Evolutionary conservation across 345 rosid genomes (phyloP).

Genomic region (Pistacia vera): DNA sequence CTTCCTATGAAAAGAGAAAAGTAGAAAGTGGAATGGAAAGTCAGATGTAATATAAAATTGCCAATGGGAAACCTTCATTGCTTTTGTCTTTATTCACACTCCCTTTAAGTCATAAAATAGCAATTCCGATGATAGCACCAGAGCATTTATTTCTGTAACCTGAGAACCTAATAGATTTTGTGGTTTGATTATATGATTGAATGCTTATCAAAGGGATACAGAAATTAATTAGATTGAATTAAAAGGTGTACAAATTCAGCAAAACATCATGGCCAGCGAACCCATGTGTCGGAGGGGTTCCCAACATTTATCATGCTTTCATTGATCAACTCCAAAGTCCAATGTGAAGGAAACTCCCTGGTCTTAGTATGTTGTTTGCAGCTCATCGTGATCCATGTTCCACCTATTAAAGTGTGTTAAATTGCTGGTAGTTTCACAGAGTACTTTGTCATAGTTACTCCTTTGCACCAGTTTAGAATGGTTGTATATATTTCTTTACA

Average conservation of each 20-base stretch:
- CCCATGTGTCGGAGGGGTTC: neutral
- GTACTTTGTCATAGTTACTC: neutral
- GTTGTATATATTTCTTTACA: neutral
- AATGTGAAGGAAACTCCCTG: conserved; percentile 1
- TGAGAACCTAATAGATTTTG: neutral
- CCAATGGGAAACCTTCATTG: neutral
- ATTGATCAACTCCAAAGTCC: conserved; percentile 7
- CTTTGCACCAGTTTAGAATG: neutral
- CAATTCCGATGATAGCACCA: neutral
- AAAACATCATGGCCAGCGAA: neutral
- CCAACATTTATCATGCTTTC: neutral
- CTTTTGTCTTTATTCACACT: neutral
- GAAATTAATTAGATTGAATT: neutral
- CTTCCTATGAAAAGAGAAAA: neutral
- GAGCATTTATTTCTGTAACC: neutral
- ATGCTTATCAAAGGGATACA: neutral
- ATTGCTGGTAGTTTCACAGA: neutral
- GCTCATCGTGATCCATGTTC: neutral
- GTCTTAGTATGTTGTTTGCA: neutral
- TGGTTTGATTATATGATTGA: neutral
- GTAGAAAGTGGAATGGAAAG: neutral
- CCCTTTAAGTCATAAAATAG: neutral
- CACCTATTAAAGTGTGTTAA: neutral
- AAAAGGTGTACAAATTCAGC: neutral
- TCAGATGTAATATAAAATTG: neutral